Evolutionary conservation across 495 filamentous ascomycete genomes (phyloP).

Genomic region (Chaetomium cochliodes): DNA sequence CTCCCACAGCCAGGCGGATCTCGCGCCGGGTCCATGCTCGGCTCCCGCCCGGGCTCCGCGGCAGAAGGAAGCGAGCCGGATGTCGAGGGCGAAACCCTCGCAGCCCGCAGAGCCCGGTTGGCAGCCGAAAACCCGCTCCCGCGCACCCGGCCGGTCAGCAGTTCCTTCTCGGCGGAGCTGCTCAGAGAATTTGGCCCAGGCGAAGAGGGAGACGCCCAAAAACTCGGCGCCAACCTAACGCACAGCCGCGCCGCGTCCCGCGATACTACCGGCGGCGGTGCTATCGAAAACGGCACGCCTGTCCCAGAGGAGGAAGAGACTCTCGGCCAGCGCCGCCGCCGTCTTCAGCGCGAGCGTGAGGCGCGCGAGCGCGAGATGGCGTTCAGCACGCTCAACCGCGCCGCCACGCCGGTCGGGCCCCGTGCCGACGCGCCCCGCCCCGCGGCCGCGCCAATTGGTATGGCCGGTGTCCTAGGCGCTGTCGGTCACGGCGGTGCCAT

Average conservation of each 20-base stretch:
- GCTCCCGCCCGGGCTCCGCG: not conserved
- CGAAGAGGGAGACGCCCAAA: not conserved
- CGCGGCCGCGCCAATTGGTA: slow-evolving; percentile 47
- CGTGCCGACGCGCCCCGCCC: slow-evolving; percentile 26
- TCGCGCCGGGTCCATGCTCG: slow-evolving; percentile 18
- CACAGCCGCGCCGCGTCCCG: slow-evolving; percentile 17
- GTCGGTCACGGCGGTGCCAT: slow-evolving; percentile 39
- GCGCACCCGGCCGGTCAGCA: slow-evolving; percentile 61
- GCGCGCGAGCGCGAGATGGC: slow-evolving; percentile 50
- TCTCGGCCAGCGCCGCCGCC: slow-evolving; percentile 76
- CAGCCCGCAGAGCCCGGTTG: slow-evolving; percentile 68
- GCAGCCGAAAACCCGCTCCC: slow-evolving; percentile 54
- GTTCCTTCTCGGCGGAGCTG: slow-evolving; percentile 76
- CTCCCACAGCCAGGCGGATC: slow-evolving; percentile 20
- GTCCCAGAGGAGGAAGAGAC: slow-evolving; percentile 73
- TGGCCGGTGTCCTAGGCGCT: slow-evolving; percentile 62
- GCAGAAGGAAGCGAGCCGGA: slow-evolving; percentile 47
- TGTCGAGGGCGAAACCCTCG: slow-evolving; percentile 75
- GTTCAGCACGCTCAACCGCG: slow-evolving; percentile 19
- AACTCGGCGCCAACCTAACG: slow-evolving; percentile 18
- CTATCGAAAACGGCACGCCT: not conserved
- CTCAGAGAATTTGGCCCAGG: slow-evolving; percentile 64
- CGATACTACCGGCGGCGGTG: not conserved
- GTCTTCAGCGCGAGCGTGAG: slow-evolving; percentile 72
- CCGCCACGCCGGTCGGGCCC: slow-evolving; percentile 10